These are phyloP conservation scores for Pseudonitzschia multiseries DNA, from an alignment of 108 stramenopile genomes.

Conservation along the genomic window DNA sequence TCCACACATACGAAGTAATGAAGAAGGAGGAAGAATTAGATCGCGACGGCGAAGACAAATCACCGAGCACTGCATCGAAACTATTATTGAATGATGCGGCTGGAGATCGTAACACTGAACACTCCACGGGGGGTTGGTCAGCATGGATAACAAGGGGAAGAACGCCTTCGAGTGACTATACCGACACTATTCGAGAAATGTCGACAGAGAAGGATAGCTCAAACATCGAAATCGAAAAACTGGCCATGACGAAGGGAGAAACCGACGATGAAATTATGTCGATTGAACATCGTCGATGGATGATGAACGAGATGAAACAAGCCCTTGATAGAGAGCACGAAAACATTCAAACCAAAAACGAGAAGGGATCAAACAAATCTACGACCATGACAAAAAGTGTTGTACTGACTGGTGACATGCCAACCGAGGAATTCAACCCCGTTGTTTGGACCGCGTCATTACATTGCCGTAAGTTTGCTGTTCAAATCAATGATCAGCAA, in stretches of 20 bases:
- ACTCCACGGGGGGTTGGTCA: background rate
- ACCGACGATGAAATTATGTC: conserved; percentile 33
- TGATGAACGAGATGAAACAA: conserved; percentile 47
- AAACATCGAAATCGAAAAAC: conserved; percentile 4
- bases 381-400: background rate
- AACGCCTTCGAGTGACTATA: background rate
- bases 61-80: background rate
- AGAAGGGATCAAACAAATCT: conserved; percentile 5
- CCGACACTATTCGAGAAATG: background rate
- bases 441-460: conserved; percentile 40
- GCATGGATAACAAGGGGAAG: background rate
- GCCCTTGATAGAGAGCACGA: conserved; percentile 29
- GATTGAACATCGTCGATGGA: conserved; percentile 33
- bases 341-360: conserved; percentile 14
- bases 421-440: background rate
- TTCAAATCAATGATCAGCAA: conserved; percentile 52
- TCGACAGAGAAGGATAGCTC: background rate
- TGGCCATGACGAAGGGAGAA: background rate
- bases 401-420: conserved; percentile 1
- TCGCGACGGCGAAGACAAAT: background rate
- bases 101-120: background rate
- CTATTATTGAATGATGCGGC: background rate
- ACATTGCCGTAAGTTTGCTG: conserved; percentile 38
- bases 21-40: conserved; percentile 16
- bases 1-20: conserved; percentile 30